Evolutionary conservation across 495 filamentous ascomycete species (phyloP), one percentile per base, ranked within the genome.

Genomic region (Achaetomiella virescens): DNA sequence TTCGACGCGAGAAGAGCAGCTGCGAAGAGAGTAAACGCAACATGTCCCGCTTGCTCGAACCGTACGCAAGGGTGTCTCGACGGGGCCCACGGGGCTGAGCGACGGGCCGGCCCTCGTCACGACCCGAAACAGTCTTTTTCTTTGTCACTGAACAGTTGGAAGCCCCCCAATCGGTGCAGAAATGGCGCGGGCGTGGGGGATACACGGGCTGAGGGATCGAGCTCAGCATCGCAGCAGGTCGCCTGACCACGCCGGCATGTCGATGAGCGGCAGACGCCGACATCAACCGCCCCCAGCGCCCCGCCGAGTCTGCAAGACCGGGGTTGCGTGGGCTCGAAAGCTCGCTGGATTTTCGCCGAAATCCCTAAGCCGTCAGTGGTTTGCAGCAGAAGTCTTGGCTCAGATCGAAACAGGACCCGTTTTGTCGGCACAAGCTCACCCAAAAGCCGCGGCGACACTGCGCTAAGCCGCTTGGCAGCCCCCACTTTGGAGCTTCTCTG

Each of bases 11-110:
- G n/a, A 18, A 21, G 40, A 40, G 48, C 20, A 45, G 21, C 33
- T 40, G n/a, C 40, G 8, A 51, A 33, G 10, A 10, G 40, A 51
- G 31, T 55, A 57, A 29, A 96, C 71, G 90, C 95, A 65, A 85
- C 90, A 18, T n/a, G 4, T 17, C 2, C 11, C 15, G 36, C 3
- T n/a, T n/a, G n/a, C n/a, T n/a, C n/a, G n/a, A n/a, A n/a, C n/a
- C n/a, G n/a, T n/a, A n/a, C n/a, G 12, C 17, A 1, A 9, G 2
- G 14, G 20, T 22, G 1, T 14, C 17, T 38, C 18, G 15, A 18
- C 7, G 4, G 21, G 21, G 33, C 14, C 18, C 36, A 45, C 24
- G 24, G 36, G 9, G 42, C 49, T 11, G 49, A 17, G 4, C 22
- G 37, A 33, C 37, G 11, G 24, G 22, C 15, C 15, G 49, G 17